A percentile compares a stretch with the other conserved stretches of the same genome.
Evolutionary conservation across 352 stramenopile species (phyloP).

Genomic region (Phytophthora boehmeriae): DNA sequence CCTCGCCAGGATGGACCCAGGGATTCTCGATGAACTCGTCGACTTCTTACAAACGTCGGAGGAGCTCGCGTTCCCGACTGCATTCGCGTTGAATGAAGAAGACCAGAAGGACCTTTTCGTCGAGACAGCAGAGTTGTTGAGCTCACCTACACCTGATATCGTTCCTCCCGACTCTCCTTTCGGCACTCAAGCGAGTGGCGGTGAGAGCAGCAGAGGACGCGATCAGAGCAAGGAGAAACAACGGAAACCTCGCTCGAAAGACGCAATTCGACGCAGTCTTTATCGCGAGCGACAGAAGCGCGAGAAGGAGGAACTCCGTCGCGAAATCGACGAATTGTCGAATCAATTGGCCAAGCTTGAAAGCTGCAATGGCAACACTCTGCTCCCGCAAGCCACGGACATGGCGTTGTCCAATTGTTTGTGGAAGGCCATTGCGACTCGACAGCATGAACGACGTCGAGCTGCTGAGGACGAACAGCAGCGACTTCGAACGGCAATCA

Average conservation of each 20-base stretch:
- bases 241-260: conserved; percentile 24
- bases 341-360: conserved; percentile 31
- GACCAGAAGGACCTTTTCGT: conserved; percentile 4
- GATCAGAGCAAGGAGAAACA: not conserved
- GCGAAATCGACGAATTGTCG: conserved; percentile 37
- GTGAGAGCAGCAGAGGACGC: not conserved
- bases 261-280: conserved; percentile 33
- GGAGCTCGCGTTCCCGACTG: conserved; percentile 17
- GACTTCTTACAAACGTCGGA: conserved; percentile 30
- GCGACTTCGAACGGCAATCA: conserved; percentile 29
- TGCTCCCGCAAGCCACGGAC: conserved; percentile 16
- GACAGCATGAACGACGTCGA: conserved; percentile 28
- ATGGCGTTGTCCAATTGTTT: conserved; percentile 25
- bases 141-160: not conserved
- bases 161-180: not conserved
- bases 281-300: conserved; percentile 44
- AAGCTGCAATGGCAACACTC: conserved; percentile 2
- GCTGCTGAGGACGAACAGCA: conserved; percentile 31
- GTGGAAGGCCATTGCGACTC: conserved; percentile 40
- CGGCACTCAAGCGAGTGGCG: not conserved
- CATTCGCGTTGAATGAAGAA: conserved; percentile 8
- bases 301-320: conserved; percentile 38
- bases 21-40: conserved; percentile 32
- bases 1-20: conserved; percentile 29
- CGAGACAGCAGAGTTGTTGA: conserved; percentile 7